These are phyloP conservation scores for Thelonectria olida DNA, from an alignment of 2,329 filamentous ascomycete species.

Conservation along the genomic window DNA sequence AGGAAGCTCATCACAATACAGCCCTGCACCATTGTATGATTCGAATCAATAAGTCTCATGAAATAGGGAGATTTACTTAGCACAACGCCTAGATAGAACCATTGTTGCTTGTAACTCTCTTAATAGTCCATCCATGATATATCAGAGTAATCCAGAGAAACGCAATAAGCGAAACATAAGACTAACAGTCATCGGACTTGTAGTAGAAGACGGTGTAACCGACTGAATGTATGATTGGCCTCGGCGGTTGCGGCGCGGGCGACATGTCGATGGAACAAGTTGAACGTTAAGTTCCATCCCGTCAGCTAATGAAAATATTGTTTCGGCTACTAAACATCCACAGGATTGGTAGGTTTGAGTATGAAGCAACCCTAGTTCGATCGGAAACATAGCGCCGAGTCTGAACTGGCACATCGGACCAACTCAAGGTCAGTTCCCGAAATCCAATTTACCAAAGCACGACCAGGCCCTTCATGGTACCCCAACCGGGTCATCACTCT, in stretches of 20 bases:
- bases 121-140: background rate
- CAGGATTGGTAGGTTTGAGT: conserved; percentile 57
- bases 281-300: conserved; percentile 72
- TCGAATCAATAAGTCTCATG: background rate
- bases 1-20: background rate
- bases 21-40: no score
- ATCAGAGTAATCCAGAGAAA: background rate
- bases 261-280: conserved; percentile 70
- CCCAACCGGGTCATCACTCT: no score
- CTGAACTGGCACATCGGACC: background rate
- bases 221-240: conserved; percentile 61
- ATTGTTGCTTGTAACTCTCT: background rate
- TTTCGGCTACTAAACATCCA: conserved; percentile 72
- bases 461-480: no score
- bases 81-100: background rate
- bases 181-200: no score
- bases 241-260: conserved; percentile 66
- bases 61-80: background rate
- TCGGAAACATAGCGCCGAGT: conserved; percentile 7
- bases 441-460: no score
- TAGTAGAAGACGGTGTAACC: conserved; percentile 27
- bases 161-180: no score
- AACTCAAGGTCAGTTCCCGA: background rate
- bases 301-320: conserved; percentile 69
- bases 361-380: background rate